These are phyloP conservation scores for Fusarium tupiense DNA, from an alignment of 2,329 filamentous ascomycete genomes.

Conservation along the genomic window DNA sequence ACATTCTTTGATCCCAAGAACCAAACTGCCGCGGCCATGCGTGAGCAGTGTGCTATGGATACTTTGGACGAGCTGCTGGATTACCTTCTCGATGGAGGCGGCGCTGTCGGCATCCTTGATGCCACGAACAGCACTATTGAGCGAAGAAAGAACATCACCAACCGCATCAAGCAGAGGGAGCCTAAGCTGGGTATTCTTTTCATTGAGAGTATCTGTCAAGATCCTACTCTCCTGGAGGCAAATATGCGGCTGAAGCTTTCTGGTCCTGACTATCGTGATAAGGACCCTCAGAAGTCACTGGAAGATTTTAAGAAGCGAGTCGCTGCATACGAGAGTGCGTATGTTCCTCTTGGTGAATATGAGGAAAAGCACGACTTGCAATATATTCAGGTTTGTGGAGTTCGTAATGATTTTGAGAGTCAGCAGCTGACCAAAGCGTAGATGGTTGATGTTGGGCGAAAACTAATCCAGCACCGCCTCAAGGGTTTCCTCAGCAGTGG, in stretches of 20 bases:
- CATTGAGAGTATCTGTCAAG: conserved; percentile 92
- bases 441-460: conserved; percentile 97
- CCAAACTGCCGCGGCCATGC: conserved; percentile 79
- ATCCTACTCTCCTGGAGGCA: conserved; percentile 84
- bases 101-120: conserved; percentile 93
- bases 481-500: conserved; percentile 92
- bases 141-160: conserved; percentile 83
- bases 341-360: conserved; percentile 87
- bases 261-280: conserved; percentile 94
- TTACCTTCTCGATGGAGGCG: conserved; percentile 83
- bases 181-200: conserved; percentile 92
- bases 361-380: conserved; percentile 92
- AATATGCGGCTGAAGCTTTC: conserved; percentile 98
- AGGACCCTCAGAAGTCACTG: conserved; percentile 86
- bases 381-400: conserved; percentile 76
- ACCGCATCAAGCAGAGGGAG: conserved; percentile 82
- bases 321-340: conserved; percentile 91
- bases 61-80: conserved; percentile 92
- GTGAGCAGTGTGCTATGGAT: conserved; percentile 91
- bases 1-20: conserved; percentile 95
- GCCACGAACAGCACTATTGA: conserved; percentile 96
- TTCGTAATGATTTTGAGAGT: neutral
- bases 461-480: conserved; percentile 89
- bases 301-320: conserved; percentile 94
- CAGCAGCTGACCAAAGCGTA: conserved; percentile 50